Evolutionary conservation across 768 basidiomycete genomes (phyloP).

Genomic region (Filobasidium floriforme): DNA sequence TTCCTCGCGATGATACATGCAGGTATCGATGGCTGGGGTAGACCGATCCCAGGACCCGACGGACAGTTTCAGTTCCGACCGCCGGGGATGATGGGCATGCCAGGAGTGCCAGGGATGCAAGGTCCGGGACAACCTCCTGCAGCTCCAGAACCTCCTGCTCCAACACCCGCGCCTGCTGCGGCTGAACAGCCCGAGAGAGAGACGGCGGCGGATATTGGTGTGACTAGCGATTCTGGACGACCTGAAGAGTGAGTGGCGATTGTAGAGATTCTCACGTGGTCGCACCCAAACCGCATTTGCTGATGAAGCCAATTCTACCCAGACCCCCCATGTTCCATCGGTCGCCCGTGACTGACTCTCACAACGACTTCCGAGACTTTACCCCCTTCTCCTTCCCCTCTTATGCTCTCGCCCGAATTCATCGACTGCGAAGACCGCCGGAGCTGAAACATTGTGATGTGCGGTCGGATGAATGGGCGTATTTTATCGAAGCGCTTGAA

Average conservation of each 20-base stretch:
- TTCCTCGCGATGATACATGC: background rate
- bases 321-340: conserved; percentile 23
- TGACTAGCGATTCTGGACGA: conserved; percentile 6
- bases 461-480: conserved; percentile 15
- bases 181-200: background rate
- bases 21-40: conserved; percentile 22
- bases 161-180: background rate
- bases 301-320: background rate
- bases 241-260: conserved; percentile 17
- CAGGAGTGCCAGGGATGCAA: background rate
- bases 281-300: no score
- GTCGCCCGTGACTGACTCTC: conserved; percentile 6
- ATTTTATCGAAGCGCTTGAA: conserved; percentile 18
- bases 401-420: conserved; percentile 1
- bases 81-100: conserved; percentile 4
- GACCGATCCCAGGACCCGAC: conserved; percentile 14
- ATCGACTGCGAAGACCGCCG: conserved; percentile 12
- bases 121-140: background rate
- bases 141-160: background rate
- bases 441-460: conserved; percentile 18
- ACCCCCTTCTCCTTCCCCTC: conserved; percentile 16
- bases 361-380: conserved; percentile 19
- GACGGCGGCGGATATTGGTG: background rate
- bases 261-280: no score
- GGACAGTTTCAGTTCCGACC: conserved; percentile 13